Conservation (phyloP, 2,329 filamentous ascomycete species). For the Sporothrix brasiliensis region DNA sequence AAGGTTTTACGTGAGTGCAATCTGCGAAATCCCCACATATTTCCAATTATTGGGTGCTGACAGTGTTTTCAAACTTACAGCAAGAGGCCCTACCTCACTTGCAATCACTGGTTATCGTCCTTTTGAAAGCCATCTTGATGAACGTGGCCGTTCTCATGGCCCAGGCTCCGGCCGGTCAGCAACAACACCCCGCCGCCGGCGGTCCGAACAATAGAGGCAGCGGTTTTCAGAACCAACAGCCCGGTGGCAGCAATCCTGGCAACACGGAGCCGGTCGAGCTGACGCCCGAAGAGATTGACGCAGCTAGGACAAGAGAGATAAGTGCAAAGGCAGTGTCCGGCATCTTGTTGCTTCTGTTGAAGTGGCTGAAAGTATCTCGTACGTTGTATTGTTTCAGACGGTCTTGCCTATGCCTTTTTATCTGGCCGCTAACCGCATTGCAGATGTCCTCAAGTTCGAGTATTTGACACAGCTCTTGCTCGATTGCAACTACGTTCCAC, state of each 20-base stretch:
- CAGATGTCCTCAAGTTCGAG: slow-evolving; percentile 93
- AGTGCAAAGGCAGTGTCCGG: slow-evolving; percentile 90
- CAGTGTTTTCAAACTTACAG: slow-evolving; percentile 48
- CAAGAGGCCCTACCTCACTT: slow-evolving; percentile 77
- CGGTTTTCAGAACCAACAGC: slow-evolving; percentile 34
- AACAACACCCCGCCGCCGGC: slow-evolving; percentile 50
- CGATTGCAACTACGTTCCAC: slow-evolving; percentile 91
- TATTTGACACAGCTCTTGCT: slow-evolving; percentile 91
- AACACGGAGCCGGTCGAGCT: slow-evolving; percentile 47
- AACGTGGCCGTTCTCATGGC: slow-evolving; percentile 85
- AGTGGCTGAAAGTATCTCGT: slow-evolving; percentile 97
- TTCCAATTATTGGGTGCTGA: background rate
- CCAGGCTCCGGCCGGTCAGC: slow-evolving; percentile 53
- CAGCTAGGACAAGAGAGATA: slow-evolving; percentile 80
- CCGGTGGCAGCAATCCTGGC: slow-evolving; percentile 41
- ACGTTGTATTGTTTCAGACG: slow-evolving; percentile 46
- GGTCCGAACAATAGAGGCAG: slow-evolving; percentile 44
- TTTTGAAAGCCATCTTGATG: slow-evolving; percentile 82
- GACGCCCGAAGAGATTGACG: slow-evolving; percentile 76
- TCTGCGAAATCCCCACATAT: background rate
- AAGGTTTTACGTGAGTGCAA: slow-evolving; percentile 72
- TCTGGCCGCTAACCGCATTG: background rate
- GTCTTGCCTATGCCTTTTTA: slow-evolving; percentile 29
- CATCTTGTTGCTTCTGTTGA: slow-evolving; percentile 81
- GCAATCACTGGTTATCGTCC: slow-evolving; percentile 89